Base-by-base conservation (phyloP, 2,329 filamentous ascomycete species). In the Monosporascus sp. region DNA sequence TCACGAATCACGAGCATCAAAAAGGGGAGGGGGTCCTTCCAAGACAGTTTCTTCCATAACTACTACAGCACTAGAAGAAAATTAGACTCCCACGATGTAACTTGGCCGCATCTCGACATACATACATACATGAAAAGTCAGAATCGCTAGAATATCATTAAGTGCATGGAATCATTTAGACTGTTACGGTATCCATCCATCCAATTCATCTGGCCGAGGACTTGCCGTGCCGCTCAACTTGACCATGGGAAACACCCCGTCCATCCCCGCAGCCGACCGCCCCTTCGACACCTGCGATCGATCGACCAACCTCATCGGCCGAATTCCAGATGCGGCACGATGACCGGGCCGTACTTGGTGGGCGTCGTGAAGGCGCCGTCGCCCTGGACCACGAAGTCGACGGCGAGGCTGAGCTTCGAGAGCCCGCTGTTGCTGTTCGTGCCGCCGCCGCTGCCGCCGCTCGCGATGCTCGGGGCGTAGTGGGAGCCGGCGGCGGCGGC, bases 351-450 rank as follows among this genome's bases (percentile, higher is more conserved):
- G 69, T 96, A 99, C 75, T 99, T 99, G 60, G 94, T 92, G 47
- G 94, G 90, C 59, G 82, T 80, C 39, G 83, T 88, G 70, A 88
- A 93, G 1, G 84, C 82, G 1, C 89, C 88, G 62, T 97, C 93
- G 1, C 89, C 91, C 72, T 99, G 94, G 22, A 99, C 93, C 70
- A 99, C 90, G 69, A 97, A 99, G 70, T 99, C 94, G 2, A 96
- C 89, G 1, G 93, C 94, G 45, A 99, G 74, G 71, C 90, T 96
- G 63, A 99, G 68, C 74, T 85, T 89, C 52, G 74, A 77, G 52
- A 85, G 62, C 1, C 2, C 82, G 74, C 51, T 75, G 70, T 62
- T 72, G 70, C 38, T 70, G 69, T 38, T 72, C 66, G 47, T 69
- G 55, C 51, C 50, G 50, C 50, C 47, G 48, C 56, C 62, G 56